Conservation (phyloP, 164 flowering plant genomes). For the Pachysandra terminalis region DNA sequence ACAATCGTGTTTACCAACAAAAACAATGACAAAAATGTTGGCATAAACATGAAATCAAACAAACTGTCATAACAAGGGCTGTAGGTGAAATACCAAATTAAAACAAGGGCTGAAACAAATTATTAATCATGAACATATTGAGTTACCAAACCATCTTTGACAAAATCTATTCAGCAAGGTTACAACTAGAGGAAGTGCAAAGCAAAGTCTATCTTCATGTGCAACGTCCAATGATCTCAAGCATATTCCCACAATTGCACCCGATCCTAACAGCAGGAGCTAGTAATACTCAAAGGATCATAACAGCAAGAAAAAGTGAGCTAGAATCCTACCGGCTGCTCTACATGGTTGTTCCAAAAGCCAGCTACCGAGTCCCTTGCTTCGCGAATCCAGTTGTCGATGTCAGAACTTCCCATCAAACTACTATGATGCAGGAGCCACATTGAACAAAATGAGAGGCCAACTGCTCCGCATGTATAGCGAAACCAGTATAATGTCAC, state of each 20-base stretch:
- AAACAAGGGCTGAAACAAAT: no score
- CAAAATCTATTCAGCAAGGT: no score
- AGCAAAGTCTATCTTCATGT: neutral
- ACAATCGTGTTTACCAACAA: no score
- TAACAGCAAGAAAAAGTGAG: neutral
- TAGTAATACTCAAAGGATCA: neutral
- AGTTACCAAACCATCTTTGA: no score
- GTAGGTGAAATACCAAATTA: no score
- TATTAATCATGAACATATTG: no score
- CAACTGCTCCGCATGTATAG: slow-evolving; percentile 86
- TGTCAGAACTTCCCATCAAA: slow-evolving; percentile 89
- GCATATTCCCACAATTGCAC: neutral
- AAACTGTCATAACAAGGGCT: no score
- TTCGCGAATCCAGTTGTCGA: slow-evolving; percentile 89
- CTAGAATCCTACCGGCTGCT: slow-evolving; percentile 67
- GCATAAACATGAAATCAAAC: no score
- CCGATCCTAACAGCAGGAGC: neutral
- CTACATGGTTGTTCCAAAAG: slow-evolving; percentile 91
- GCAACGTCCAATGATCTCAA: neutral
- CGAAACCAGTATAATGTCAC: slow-evolving; percentile 67
- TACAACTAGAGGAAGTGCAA: no score
- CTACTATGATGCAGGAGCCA: slow-evolving; percentile 92
- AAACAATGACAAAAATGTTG: no score
- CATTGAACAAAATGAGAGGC: slow-evolving; percentile 72
- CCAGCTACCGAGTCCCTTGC: slow-evolving; percentile 65